These are phyloP conservation scores for Mycena leptocephala DNA, from an alignment of 768 basidiomycete genomes.

Conservation along the genomic window DNA sequence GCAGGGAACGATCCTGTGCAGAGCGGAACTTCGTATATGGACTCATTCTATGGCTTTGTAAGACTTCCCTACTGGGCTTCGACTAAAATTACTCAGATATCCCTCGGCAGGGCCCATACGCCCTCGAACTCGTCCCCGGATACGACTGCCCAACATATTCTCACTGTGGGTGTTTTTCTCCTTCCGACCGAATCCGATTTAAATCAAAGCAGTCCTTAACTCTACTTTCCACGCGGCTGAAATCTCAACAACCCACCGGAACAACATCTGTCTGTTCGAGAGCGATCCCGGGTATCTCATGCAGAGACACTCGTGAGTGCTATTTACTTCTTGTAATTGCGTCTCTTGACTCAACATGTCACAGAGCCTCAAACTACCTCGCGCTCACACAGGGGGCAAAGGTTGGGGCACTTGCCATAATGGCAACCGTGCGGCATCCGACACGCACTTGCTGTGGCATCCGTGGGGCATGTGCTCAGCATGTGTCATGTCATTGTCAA, in stretches of 20 bases:
- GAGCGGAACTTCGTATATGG: conserved; percentile 66
- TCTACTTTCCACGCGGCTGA: conserved; percentile 62
- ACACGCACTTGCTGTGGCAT: too few species aligned
- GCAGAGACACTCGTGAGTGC: conserved; percentile 38
- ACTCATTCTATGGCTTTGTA: conserved; percentile 44
- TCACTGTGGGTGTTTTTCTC: conserved; percentile 42
- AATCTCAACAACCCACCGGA: conserved; percentile 58
- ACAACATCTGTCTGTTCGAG: conserved; percentile 72
- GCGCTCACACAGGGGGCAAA: too few species aligned
- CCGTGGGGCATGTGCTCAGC: too few species aligned
- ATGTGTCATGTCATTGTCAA: too few species aligned
- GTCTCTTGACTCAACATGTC: not conserved
- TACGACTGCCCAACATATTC: conserved; percentile 72
- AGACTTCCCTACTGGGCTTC: conserved; percentile 21
- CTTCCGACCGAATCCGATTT: not conserved
- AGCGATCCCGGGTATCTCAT: conserved; percentile 57
- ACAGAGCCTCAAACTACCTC: conserved; percentile 28
- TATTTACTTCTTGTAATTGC: not conserved
- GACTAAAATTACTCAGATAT: not conserved
- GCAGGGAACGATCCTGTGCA: conserved; percentile 70
- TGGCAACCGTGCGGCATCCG: too few species aligned
- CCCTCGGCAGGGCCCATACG: conserved; percentile 62
- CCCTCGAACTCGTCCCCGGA: conserved; percentile 66
- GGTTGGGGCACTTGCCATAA: too few species aligned
- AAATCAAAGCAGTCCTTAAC: conserved; percentile 51